A percentile compares a stretch with the other conserved stretches of the same genome.
These are phyloP conservation scores for Sporothrix sp. DNA, from an alignment of 2,329 filamentous ascomycete genomes.

Conservation along the genomic window DNA sequence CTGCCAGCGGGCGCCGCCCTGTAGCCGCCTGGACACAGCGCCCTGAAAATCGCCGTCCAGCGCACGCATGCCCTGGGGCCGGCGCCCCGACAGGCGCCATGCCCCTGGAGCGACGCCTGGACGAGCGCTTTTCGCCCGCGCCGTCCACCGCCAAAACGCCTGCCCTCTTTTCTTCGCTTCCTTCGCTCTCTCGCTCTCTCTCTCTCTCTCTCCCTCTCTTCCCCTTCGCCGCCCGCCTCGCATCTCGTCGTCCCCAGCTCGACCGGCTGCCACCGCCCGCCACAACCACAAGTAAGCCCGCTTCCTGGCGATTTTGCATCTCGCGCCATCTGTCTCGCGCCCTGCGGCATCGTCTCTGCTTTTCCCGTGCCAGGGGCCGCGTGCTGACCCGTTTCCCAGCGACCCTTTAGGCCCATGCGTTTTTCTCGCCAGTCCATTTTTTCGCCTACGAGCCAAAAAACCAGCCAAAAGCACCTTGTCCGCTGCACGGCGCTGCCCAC, in stretches of 20 bases:
- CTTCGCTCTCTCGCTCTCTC: background rate
- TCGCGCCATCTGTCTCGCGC: background rate
- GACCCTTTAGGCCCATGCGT: slow-evolving; percentile 4
- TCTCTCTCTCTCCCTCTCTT: background rate
- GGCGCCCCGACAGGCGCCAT: background rate
- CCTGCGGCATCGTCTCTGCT: background rate
- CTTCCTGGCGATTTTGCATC: slow-evolving; percentile 6
- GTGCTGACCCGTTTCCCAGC: slow-evolving; percentile 1
- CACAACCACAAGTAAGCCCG: slow-evolving; percentile 7
- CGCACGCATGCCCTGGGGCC: background rate
- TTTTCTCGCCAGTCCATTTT: background rate
- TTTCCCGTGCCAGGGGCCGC: background rate
- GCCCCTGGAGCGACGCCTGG: background rate
- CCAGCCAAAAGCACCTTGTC: slow-evolving; percentile 6
- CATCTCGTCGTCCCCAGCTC: background rate
- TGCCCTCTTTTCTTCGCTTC: background rate
- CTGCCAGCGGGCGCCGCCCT: background rate
- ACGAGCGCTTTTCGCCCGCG: background rate
- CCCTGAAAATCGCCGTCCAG: background rate
- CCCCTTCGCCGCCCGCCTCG: background rate
- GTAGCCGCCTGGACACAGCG: background rate
- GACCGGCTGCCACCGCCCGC: background rate
- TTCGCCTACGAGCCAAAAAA: slow-evolving; percentile 2
- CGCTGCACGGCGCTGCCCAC: background rate
- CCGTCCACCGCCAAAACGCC: background rate